Base-by-base conservation (phyloP, 306 rosid species). In the Prunus mongolica region DNA sequence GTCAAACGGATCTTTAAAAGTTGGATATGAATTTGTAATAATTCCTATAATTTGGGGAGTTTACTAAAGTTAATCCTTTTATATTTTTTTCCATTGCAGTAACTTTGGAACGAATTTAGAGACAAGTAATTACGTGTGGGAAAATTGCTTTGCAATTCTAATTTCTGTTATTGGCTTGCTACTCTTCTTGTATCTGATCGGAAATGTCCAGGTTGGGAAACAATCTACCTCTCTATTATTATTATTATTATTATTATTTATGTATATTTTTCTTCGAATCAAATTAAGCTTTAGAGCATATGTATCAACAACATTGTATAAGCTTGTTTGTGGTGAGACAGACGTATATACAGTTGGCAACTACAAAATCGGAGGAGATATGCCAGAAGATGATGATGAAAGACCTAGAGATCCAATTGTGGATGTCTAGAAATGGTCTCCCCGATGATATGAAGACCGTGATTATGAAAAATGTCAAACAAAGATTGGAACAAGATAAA, bases 121-220 rank as follows among this genome's bases (percentile, higher is more conserved):
- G 1, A 60, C 71, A 14, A 70, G 76, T 52, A 13, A 41, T 2
- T 49, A 32, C 27, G 7, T 38, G 9, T 69, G 44, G 34, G 81
- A 69, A 24, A 78, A 46, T 52, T 5, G 25, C 20, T 69, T 70
- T 32, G 62, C 71, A 2, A 22, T 51, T 47, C 19, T 52, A 9
- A 38, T 61, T 30, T 28, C 70, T 24, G 15, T 71, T 52, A 11
- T 22, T 8, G 76, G 76, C 4, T 44, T 70, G 70, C 76, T 70
- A 41, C 64, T 78, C 13, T 51, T 70, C 63, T 34, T 63, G 16
- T 78, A 78, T 51, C 71, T 78, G 22, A 69, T 70, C 14, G 81
- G 76, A n/a, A 78, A 78, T 50, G 28, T 78, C 34, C 81, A 77
- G 76, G 81, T 72, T 60, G 52, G 64, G 11, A 24, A 30, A 6